A percentile compares a stretch with the other conserved stretches of the same genome.
These are phyloP conservation scores for Pueraria montana DNA, from an alignment of 306 rosid species.

Conservation along the genomic window DNA sequence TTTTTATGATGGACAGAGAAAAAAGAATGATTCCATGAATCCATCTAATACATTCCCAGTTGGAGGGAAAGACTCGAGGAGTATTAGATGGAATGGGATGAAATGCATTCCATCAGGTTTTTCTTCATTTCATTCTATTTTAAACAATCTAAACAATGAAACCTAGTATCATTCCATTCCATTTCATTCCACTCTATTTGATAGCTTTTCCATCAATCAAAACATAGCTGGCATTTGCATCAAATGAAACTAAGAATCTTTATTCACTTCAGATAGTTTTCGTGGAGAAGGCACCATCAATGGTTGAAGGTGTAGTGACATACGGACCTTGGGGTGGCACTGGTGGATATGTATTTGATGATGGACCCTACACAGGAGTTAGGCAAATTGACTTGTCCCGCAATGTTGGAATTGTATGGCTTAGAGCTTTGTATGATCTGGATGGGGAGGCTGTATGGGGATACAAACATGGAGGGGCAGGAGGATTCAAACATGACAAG, in stretches of 20 bases:
- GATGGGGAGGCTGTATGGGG: slow-evolving; percentile 83
- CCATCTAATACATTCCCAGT: background rate
- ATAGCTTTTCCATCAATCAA: background rate
- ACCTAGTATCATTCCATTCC: background rate
- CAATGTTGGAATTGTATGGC: slow-evolving; percentile 77
- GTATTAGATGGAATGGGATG: background rate
- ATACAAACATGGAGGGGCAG: slow-evolving; percentile 77
- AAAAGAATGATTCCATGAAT: background rate
- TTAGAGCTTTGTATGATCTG: slow-evolving; percentile 72
- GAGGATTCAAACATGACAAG: slow-evolving; percentile 87
- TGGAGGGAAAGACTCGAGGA: background rate
- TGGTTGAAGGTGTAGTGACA: slow-evolving; percentile 66
- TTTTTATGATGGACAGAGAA: background rate
- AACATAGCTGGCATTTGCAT: background rate
- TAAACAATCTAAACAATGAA: background rate
- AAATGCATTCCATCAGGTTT: background rate
- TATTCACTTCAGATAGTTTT: slow-evolving; percentile 43
- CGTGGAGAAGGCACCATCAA: slow-evolving; percentile 54
- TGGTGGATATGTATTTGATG: slow-evolving; percentile 77
- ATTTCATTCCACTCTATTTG: background rate
- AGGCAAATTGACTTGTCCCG: slow-evolving; percentile 80
- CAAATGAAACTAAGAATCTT: slow-evolving; percentile 22
- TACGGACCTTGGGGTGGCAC: slow-evolving; percentile 94
- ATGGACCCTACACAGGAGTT: slow-evolving; percentile 74
- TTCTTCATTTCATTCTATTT: background rate